Conservation (phyloP, 805 yeast genomes). For the Priceomyces medius region DNA sequence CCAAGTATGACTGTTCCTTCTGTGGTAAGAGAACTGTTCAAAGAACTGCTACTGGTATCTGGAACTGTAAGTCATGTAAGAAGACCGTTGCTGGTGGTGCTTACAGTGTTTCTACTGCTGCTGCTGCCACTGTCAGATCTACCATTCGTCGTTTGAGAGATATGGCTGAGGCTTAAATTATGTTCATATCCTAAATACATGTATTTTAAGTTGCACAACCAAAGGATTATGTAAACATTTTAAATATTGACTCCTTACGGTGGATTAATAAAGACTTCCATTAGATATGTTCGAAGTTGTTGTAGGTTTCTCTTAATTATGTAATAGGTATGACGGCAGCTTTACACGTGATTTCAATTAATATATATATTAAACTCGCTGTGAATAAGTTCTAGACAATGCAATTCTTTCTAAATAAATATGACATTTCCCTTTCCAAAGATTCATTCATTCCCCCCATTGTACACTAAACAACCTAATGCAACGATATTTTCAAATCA, state of each 20-base stretch:
- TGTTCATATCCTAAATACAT: slow-evolving; percentile 12
- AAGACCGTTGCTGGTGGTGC: slow-evolving; percentile 99
- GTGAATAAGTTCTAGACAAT: too few species aligned
- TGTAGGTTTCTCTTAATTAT: too few species aligned
- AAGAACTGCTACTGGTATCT: slow-evolving; percentile 98
- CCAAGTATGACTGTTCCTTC: slow-evolving; percentile 99
- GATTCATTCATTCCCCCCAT: slow-evolving; percentile 73
- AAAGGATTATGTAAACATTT: slow-evolving; percentile 9
- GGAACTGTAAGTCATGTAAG: slow-evolving; percentile 93
- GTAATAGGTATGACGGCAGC: too few species aligned
- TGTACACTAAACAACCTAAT: slow-evolving; percentile 87
- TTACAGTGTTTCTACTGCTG: slow-evolving; percentile 98
- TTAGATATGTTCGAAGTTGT: neutral
- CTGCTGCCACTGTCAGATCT: slow-evolving; percentile 99
- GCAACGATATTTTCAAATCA: slow-evolving; percentile 75
- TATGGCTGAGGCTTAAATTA: slow-evolving; percentile 93
- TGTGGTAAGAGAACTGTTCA: slow-evolving; percentile 98
- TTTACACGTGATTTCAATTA: too few species aligned
- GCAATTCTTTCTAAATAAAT: slow-evolving; percentile 2
- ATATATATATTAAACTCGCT: too few species aligned
- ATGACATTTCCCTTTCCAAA: slow-evolving; percentile 37
- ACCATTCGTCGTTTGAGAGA: slow-evolving; percentile 99
- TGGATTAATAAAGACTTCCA: slow-evolving; percentile 5
- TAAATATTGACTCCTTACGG: slow-evolving; percentile 2
- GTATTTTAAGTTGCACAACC: slow-evolving; percentile 21